Evolutionary conservation across 805 yeast genomes (phyloP), one percentile per base, ranked within the genome.

Genomic region (Hanseniaspora valbyensis): DNA sequence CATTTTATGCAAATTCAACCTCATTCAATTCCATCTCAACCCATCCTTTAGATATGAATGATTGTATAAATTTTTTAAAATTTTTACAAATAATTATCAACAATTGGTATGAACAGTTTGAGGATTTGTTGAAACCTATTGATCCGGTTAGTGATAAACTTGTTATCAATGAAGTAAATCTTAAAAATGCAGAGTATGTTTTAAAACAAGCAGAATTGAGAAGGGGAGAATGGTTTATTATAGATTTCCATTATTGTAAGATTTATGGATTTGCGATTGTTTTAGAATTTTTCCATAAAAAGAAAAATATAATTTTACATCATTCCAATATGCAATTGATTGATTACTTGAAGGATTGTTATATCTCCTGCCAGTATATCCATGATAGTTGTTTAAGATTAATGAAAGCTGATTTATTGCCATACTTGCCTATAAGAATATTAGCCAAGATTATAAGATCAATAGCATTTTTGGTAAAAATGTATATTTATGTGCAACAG

Each of bases 381-480:
- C 44, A 39, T 30, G 50, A 32, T 14, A 46, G 50, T 28, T 39
- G 50, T 40, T 16, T 33, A 5, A 32, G 53, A 29, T 78, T 87
- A 5, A 85, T 81, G 58, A 71, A 71, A 54, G 66, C 82, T 53
- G 76, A 74, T 53, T 66, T 81, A 70, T 66, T 87, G 49, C 71
- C 78, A 52, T 82, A 73, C 60, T 86, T 88, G 80, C 96, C 97
- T 1, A 88, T 87, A n/a, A 70, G 95, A 55, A 88, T 96, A 95
- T 80, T 83, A 6, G 82, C 85, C 0, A 72, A 95, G 48, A 78
- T 87, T 25, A 88, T 89, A 19, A 77, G 90, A 57, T 85, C 96
- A 0, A 87, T 87, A 12, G 92, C 95, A 2, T 89, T 88, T 61
- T 74, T 90, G 49, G 92, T 90, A 13, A 90, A 89, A 65, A 84